Evolutionary conservation across 2,329 filamentous ascomycete genomes (phyloP), one percentile per base, ranked within the genome.

Genomic region (Canariomyces notabilis): DNA sequence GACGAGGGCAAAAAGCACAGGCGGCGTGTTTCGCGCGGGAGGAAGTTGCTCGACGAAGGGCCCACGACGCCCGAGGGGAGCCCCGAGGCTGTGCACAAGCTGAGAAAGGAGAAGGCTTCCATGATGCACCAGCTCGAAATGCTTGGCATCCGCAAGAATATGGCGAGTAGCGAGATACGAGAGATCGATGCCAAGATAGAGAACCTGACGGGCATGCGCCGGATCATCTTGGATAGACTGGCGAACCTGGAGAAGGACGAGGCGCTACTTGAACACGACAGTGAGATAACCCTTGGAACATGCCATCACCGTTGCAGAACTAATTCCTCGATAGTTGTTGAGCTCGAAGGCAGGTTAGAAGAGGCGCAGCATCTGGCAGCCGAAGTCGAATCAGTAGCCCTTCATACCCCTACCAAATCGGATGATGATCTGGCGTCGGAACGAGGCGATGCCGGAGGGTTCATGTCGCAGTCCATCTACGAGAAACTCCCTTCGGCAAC

Each of bases 381-480:
- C 36, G 79, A 83, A 60, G 77, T 73, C 20, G 77, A 79, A 50
- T 73, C 74, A 15, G 68, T 79, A 48, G 76, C 74, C 6, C 67
- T 73, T 54, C 69, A 74, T 43, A 73, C 74, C 2, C 70, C 73
- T 2, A 72, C 71, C 14, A 73, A 73, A 51, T 72, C 76, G 12
- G 77, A 79, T 42, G 71, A 75, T 37, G 77, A 79, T 51, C 62
- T 75, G 6, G 72, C 72, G 19, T 70, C 71, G 29, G 75, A 71
- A 48, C 71, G 74, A 41, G 71, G 76, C 29, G 68, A 74, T 33
- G 66, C 67, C 23, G 53, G 62, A 19, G 76, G 74, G 1, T 98
- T 97, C 71, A 97, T 97, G 93, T 96, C 93, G 3, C 89, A 96
- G 65, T 96, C 90, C 11, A 88, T 98, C 57, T 98, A 97, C 65